phyloP scores from a whole-genome alignment of 176 grass and related monocot species.

The Paspalum vaginatum region DNA sequence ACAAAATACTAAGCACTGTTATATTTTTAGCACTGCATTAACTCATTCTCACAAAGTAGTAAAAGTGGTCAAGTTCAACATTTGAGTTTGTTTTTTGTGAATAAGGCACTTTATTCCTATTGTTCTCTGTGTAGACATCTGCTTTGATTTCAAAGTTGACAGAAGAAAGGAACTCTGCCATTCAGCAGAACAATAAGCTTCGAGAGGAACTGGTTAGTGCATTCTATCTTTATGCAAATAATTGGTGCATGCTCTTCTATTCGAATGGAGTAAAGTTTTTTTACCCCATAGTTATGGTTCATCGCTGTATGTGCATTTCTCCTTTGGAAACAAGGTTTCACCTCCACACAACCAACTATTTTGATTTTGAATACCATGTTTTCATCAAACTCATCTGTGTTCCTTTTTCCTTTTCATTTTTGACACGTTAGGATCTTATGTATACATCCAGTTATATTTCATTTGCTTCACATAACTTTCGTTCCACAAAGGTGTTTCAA shows the following conservation, averaged over 20 bases:
- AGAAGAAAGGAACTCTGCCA: constrained; percentile 70
- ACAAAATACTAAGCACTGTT: neutral
- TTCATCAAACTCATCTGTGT: neutral
- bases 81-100: neutral
- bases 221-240: constrained; percentile 29
- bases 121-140: constrained; percentile 45
- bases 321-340: neutral
- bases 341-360: neutral
- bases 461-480: constrained; percentile 12
- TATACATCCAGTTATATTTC: neutral
- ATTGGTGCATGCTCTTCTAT: neutral
- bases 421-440: neutral
- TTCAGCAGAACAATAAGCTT: constrained; percentile 84
- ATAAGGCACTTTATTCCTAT: constrained; percentile 5
- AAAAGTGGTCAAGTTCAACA: constrained; percentile 21
- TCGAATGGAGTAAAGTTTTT: neutral
- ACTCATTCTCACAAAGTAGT: neutral
- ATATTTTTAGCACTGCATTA: neutral
- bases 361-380: constrained; percentile 8
- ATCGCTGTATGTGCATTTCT: constrained; percentile 7
- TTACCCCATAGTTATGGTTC: neutral
- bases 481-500: constrained; percentile 14
- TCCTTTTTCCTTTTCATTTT: constrained; percentile 11
- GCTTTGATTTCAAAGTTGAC: constrained; percentile 70
- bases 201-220: constrained; percentile 76